Conservation (phyloP, 192 early-diverging fungal genomes). For the Spizellomyces punctatus region DNA sequence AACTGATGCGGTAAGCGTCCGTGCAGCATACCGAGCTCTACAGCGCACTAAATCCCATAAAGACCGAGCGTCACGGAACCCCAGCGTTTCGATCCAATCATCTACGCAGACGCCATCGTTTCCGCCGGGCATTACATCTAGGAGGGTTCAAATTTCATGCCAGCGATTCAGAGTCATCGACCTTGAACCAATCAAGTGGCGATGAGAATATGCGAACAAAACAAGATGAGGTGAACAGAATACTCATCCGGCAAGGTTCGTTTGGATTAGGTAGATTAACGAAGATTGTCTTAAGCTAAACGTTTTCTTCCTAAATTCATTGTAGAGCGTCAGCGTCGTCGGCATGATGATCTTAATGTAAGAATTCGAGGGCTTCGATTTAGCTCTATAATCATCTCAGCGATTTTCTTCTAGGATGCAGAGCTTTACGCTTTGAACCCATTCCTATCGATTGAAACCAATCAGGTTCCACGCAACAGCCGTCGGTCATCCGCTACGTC, state of each 20-base stretch:
- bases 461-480: background rate
- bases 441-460: background rate
- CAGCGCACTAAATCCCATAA: background rate
- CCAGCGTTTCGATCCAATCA: background rate
- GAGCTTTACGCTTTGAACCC: background rate
- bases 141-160: background rate
- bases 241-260: too few species aligned
- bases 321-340: too few species aligned
- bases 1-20: background rate
- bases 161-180: background rate
- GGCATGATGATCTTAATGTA: too few species aligned
- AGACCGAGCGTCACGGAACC: background rate
- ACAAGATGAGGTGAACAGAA: too few species aligned
- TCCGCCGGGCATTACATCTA: background rate
- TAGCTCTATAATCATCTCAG: background rate
- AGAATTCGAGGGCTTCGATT: background rate
- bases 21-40: background rate
- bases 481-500: slow-evolving; percentile 1
- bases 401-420: background rate
- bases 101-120: background rate
- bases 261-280: too few species aligned
- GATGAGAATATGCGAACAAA: too few species aligned
- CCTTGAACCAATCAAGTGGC: background rate
- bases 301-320: too few species aligned
- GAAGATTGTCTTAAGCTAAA: too few species aligned